Base-by-base conservation (phyloP, 1,284 basidiomycete genomes). In the Malassezia psittaci region DNA sequence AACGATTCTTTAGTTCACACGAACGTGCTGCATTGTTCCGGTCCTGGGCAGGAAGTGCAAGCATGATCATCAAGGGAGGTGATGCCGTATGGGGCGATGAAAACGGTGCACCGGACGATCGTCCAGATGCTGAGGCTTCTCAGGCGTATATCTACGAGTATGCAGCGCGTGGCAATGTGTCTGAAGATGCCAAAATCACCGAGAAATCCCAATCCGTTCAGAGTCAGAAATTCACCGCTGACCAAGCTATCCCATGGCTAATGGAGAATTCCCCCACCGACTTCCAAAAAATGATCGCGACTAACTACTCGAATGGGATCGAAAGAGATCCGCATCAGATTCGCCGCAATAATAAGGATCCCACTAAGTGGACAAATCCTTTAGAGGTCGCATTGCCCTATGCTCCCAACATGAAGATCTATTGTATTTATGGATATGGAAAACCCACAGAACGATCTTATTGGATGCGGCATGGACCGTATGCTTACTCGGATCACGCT, bases 361-460 rank as follows among this genome's bases (percentile, higher is more conserved):
- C 72, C 12, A 63, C 60, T 29, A 74, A 66, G 55, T 98, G 93
- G 91, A 81, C 85, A n/a, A 98, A 98, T 75, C 93, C 93, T 9
- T 79, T 96, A 6, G 93, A 98, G 77, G 67, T 78, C 90, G 48
- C 63, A 10, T 57, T 74, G n/a, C 93, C 93, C 0, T 78, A 85
- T 48, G 93, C 93, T 0, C 91, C 91, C 0, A 86, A 84, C 45
- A 87, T 96, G 85, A 90, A 87, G 74, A 84, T 96, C 19, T 88
- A 85, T 76, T 96, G 93, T 66, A 81, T 91, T 9, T 96, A 98
- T 76, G 94, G 93, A 0, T 85, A 89, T 63, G 94, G 94, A 18
- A 96, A 96, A 74, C 86, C 91, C 65, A 98, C 94, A 0, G 94
- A 96, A 81, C 86, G 85, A 44, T 67, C 54, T 40, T 72, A 72